Evolutionary conservation across 2,329 filamentous ascomycete species (phyloP), one percentile per base, ranked within the genome.

Genomic region (Teratosphaeriaceae sp.): DNA sequence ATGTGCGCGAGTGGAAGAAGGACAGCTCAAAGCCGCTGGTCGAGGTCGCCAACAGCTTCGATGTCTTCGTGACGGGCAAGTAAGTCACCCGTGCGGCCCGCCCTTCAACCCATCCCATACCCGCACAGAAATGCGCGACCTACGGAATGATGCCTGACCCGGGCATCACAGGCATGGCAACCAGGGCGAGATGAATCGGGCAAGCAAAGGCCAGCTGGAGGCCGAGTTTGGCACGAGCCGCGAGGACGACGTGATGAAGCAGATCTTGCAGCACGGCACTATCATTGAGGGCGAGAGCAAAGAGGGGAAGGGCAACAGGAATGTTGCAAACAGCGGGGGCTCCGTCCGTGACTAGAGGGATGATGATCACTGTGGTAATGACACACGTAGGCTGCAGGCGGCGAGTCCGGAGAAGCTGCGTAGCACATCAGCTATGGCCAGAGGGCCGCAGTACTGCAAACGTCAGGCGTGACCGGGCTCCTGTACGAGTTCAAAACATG

Each of bases 31-130:
- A 92, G 22, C 85, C 92, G 27, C 71, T 97, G 37, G 77, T 85
- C 1, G 82, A 96, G 59, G 89, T 98, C 44, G 77, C 97, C 43
- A 87, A 82, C 45, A 76, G 84, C 6, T 97, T 87, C 75, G 86
- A 94, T 75, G 75, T 98, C 60, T 94, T 95, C 60, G 72, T 84
- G 33, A 94, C 88, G 26, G 85, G 94, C 73, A 85, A 83, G 89
- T 96, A 76, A 71, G 85, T 51, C n/a, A 5, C 18, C 9, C 9
- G 7, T 34, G 7, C 7, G 16, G 7, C 30, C 9, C 9, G 16
- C 8, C 9, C 9, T 18, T 16, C 30, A 7, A 34, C 9, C 6
- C 18, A 20, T 11, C 9, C 20, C 36, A 38, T 38, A 12, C 22
- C 7, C n/a, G n/a, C n/a, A n/a, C n/a, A n/a, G n/a, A n/a, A n/a